Conservation (phyloP, 108 stramenopile genomes). For the Thalassiosira profunda region DNA sequence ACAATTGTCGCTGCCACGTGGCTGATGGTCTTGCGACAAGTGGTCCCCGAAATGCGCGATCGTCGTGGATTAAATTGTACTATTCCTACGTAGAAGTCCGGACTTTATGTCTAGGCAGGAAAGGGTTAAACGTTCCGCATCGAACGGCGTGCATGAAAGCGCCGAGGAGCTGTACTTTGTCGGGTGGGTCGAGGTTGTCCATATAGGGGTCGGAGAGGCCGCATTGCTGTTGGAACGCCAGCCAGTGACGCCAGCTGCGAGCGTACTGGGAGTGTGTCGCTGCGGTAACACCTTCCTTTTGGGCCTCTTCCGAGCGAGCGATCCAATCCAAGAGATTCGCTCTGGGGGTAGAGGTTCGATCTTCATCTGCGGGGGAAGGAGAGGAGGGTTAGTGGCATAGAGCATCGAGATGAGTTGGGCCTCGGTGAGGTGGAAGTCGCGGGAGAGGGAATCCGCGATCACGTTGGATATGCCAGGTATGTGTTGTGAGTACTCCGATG, state of each 20-base stretch:
- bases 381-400: not conserved
- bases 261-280: not conserved
- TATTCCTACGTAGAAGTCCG: no score
- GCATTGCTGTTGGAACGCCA: no score
- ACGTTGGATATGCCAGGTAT: not conserved
- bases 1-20: not conserved
- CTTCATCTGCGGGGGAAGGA: not conserved
- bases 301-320: not conserved
- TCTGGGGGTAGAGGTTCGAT: not conserved
- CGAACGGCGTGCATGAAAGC: conserved; percentile 10
- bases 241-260: no score
- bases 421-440: conserved; percentile 2
- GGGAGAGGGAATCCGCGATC: no score
- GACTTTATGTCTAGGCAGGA: no score
- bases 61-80: conserved; percentile 3
- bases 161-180: not conserved
- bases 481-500: conserved; percentile 23
- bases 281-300: not conserved
- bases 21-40: not conserved
- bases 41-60: not conserved
- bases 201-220: no score
- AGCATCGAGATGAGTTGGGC: not conserved
- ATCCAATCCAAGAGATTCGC: not conserved
- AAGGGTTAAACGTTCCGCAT: no score
- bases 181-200: no score